phyloP scores from a whole-genome alignment of 2,329 filamentous ascomycete species.

The Hypoxylon sp. region DNA sequence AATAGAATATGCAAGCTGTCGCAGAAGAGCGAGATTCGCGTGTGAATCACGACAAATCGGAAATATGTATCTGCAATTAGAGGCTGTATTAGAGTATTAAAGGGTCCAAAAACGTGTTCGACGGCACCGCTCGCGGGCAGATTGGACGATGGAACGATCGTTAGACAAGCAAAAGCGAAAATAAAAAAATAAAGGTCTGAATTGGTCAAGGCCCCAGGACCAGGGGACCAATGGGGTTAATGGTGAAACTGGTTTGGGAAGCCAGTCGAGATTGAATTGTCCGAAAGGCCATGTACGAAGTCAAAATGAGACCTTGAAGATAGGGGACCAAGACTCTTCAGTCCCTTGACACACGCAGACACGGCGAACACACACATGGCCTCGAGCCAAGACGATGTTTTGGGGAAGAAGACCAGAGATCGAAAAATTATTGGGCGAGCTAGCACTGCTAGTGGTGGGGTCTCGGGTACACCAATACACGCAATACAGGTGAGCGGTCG shows the following conservation, averaged over 20 bases:
- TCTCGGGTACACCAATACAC: slow-evolving; percentile 25
- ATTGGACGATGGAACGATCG: slow-evolving; percentile 24
- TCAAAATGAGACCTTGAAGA: slow-evolving; percentile 23
- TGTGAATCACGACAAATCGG: slow-evolving; percentile 26
- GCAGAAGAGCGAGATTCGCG: slow-evolving; percentile 10
- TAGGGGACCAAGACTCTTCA: slow-evolving; percentile 29
- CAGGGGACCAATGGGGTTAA: slow-evolving; percentile 14
- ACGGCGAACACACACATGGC: slow-evolving; percentile 7
- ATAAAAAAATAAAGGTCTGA: slow-evolving; percentile 14
- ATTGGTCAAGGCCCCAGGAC: slow-evolving; percentile 10
- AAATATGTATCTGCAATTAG: slow-evolving; percentile 29
- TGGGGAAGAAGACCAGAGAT: slow-evolving; percentile 17
- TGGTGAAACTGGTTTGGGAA: slow-evolving; percentile 1
- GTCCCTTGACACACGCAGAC: slow-evolving; percentile 6
- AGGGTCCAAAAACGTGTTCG: slow-evolving; percentile 21
- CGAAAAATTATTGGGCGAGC: slow-evolving; percentile 30
- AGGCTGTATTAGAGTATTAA: slow-evolving; percentile 39
- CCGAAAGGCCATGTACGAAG: slow-evolving; percentile 8
- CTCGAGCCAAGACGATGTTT: slow-evolving; percentile 33
- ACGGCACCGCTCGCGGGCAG: slow-evolving; percentile 33
- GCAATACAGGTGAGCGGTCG: slow-evolving; percentile 17
- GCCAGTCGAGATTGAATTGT: slow-evolving; percentile 9
- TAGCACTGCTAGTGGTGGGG: slow-evolving; percentile 22
- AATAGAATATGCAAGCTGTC: slow-evolving; percentile 6
- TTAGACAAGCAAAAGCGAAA: slow-evolving; percentile 20